Percentiles rank a stretch among this genome's conserved stretches.
phyloP scores from a whole-genome alignment of 2,329 filamentous ascomycete genomes.

The Emergomyces orientalis region DNA sequence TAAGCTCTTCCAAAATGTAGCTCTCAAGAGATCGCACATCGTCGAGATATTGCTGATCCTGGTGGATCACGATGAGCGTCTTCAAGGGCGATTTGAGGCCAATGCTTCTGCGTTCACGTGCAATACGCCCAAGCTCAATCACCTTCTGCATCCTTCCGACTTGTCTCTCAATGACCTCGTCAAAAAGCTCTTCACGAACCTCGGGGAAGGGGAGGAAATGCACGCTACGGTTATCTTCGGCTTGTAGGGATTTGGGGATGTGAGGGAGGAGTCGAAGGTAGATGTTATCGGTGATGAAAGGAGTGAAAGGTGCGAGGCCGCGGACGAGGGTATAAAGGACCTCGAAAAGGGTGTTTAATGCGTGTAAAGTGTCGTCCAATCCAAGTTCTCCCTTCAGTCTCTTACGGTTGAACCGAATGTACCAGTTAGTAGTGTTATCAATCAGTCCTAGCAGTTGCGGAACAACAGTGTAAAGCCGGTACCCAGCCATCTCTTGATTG shows the following conservation, averaged over 20 bases:
- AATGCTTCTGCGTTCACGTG: constrained; percentile 73
- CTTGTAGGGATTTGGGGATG: constrained; percentile 62
- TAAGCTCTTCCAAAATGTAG: constrained; percentile 90
- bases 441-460: constrained; percentile 74
- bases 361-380: constrained; percentile 75
- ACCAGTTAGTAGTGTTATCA: constrained; percentile 97
- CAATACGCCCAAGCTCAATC: constrained; percentile 81
- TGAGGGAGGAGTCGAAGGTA: constrained; percentile 74
- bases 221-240: constrained; percentile 70
- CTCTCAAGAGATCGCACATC: constrained; percentile 75
- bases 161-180: constrained; percentile 73
- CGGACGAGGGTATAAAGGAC: constrained; percentile 82
- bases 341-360: constrained; percentile 88
- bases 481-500: constrained; percentile 78
- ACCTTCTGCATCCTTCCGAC: constrained; percentile 90
- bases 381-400: constrained; percentile 85
- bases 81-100: constrained; percentile 86
- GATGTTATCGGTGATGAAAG: constrained; percentile 91
- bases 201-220: constrained; percentile 89
- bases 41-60: constrained; percentile 70
- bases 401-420: constrained; percentile 88
- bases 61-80: constrained; percentile 79
- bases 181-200: constrained; percentile 79
- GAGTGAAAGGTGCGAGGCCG: constrained; percentile 86
- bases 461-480: constrained; percentile 83